phyloP scores from a whole-genome alignment of 1,284 basidiomycete genomes.

The Schizophyllum commune region DNA sequence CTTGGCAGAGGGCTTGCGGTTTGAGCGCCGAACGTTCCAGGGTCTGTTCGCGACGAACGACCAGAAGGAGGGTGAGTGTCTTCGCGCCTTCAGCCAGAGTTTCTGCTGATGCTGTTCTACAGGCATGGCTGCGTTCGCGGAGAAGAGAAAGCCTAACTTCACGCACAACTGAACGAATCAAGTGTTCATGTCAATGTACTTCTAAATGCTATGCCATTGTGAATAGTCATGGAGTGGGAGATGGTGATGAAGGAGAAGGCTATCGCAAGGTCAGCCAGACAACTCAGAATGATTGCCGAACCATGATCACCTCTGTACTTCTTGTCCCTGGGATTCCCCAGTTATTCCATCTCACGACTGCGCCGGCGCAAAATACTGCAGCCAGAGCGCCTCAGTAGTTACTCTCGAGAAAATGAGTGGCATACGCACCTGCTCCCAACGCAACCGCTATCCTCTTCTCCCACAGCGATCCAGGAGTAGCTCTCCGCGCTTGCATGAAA shows the following conservation, averaged over 20 bases:
- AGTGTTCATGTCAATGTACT: no score
- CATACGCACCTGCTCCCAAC: background rate
- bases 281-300: no score
- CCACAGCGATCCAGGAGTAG: no score
- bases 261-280: no score
- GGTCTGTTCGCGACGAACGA: constrained; percentile 90
- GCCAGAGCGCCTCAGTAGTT: background rate
- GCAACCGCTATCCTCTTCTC: background rate
- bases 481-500: no score
- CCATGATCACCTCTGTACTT: background rate
- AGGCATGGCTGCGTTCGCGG: constrained; percentile 97
- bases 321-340: background rate
- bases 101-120: constrained; percentile 3
- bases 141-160: constrained; percentile 91
- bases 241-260: no score
- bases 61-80: constrained; percentile 85
- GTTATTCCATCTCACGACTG: background rate
- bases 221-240: no score
- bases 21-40: constrained; percentile 91
- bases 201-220: no score
- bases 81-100: background rate
- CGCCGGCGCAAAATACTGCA: no score
- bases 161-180: constrained; percentile 29
- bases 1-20: constrained; percentile 77
- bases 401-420: background rate